A percentile compares a stretch with the other conserved stretches of the same genome.
Conservation (phyloP, 2,329 filamentous ascomycete genomes). For the Botryotinia calthae region DNA sequence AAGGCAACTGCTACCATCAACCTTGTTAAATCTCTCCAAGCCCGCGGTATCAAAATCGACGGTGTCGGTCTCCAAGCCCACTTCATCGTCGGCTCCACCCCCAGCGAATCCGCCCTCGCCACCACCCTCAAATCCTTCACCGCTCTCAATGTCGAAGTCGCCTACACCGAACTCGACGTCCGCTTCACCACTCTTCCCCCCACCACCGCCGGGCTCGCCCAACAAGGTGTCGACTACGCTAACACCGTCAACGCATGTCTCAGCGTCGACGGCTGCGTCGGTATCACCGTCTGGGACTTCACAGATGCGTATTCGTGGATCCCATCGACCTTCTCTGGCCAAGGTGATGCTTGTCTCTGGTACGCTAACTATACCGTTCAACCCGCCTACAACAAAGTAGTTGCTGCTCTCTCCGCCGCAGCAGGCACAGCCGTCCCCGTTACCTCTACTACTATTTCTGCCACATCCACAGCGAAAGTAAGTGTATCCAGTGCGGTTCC, state of each 20-base stretch:
- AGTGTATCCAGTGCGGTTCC: neutral
- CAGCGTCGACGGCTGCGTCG: slow-evolving; percentile 30
- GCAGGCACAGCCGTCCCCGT: neutral
- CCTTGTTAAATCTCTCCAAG: slow-evolving; percentile 47
- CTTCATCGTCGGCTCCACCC: slow-evolving; percentile 55
- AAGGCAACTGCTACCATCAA: slow-evolving; percentile 47
- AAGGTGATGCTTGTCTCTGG: slow-evolving; percentile 45
- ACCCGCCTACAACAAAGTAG: slow-evolving; percentile 44
- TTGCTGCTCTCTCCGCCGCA: slow-evolving; percentile 36
- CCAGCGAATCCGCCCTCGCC: slow-evolving; percentile 45
- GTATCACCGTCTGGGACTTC: slow-evolving; percentile 37
- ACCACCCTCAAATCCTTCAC: slow-evolving; percentile 52
- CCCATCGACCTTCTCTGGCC: slow-evolving; percentile 43
- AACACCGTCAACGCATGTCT: slow-evolving; percentile 34
- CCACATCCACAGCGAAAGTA: neutral
- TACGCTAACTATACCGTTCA: slow-evolving; percentile 45
- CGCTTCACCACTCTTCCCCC: slow-evolving; percentile 48
- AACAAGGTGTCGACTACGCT: slow-evolving; percentile 51
- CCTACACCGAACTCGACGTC: slow-evolving; percentile 63
- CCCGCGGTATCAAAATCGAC: slow-evolving; percentile 55
- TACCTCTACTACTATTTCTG: slow-evolving; percentile 9
- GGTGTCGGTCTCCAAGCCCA: slow-evolving; percentile 63
- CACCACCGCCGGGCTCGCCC: slow-evolving; percentile 41
- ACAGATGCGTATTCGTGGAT: slow-evolving; percentile 43
- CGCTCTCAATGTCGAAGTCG: slow-evolving; percentile 54